phyloP scores from a whole-genome alignment of 805 yeast species.

The Yarrowia divulgata region DNA sequence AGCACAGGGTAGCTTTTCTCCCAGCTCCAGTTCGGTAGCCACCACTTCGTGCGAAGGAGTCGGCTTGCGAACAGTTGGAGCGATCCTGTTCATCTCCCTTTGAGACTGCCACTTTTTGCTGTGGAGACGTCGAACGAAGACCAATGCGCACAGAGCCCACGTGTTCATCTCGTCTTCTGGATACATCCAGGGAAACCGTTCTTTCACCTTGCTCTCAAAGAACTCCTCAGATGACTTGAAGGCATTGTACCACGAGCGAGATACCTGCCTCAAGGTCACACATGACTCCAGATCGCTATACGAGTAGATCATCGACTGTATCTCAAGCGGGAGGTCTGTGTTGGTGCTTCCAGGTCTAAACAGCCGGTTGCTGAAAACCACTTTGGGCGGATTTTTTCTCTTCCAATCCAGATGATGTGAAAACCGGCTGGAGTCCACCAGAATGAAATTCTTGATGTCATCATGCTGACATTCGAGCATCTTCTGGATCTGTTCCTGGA shows the following conservation, averaged over 20 bases:
- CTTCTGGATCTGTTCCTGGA: neutral
- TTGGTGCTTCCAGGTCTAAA: neutral
- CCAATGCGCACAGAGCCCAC: neutral
- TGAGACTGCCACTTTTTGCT: neutral
- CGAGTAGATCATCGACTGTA: neutral
- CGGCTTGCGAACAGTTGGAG: neutral
- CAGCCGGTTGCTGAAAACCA: neutral
- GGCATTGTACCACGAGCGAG: neutral
- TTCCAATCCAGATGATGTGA: neutral
- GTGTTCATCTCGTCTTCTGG: slow-evolving; percentile 8
- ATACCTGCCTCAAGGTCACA: neutral
- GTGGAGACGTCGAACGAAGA: neutral
- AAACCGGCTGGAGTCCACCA: neutral
- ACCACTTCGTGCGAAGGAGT: neutral
- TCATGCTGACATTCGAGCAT: neutral
- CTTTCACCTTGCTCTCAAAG: neutral
- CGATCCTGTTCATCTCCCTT: neutral
- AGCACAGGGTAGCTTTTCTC: neutral
- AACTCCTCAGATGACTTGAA: neutral
- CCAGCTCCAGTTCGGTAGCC: neutral
- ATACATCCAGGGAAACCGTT: neutral
- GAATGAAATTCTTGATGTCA: neutral
- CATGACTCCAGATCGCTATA: slow-evolving; percentile 1
- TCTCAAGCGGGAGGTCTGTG: neutral
- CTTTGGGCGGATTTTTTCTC: neutral